Base-by-base conservation (phyloP, 1,139 yeast genomes). In the Tardiomyces depauwii region DNA sequence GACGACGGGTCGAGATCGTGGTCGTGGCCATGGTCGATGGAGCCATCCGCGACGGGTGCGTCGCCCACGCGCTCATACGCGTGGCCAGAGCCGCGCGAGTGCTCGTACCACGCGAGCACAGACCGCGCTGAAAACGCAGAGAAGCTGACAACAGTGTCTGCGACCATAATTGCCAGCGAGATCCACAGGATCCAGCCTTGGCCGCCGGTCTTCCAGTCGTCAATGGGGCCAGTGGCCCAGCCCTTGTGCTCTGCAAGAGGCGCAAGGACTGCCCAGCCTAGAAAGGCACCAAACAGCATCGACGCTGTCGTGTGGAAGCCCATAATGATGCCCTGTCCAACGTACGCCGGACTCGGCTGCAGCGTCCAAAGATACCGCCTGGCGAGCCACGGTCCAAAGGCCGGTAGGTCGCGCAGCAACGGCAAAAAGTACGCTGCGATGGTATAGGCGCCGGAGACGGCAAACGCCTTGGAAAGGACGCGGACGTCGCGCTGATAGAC, bases 131-230 rank as follows among this genome's bases (percentile, higher is more conserved):
- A 12, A 28, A 28, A 11, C 13, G 14, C 32, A 28, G 12, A 3
- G 32, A 28, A 28, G 0, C 95, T 83, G 1, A 89, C 87, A 12
- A 87, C 70, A 2, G 96, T 85, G 61, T 91, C 98, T 45, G 87
- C 82, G 23, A 91, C 85, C 98, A 91, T 91, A 39, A 88, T 88
- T 33, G 96, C 81, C 55, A 91, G 73, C 62, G 95, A 82, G 49
- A 88, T 72, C 98, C 98, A 91, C 59, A 91, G 70, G 47, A 91
- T 86, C 98, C 98, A 91, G 13, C 98, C 98, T 60, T 91, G 96
- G 1, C 89, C 85, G 1, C 97, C 97, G 23, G 77, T 73, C 55
- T 85, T 81, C 96, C 96, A 91, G 63, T 88, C 95, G 56, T 84
- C 89, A 3, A 86, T 78, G 2, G 79, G 82, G 0, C 96, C 96